Conservation (phyloP, 2,329 filamentous ascomycete species). For the Alternaria alternata region DNA sequence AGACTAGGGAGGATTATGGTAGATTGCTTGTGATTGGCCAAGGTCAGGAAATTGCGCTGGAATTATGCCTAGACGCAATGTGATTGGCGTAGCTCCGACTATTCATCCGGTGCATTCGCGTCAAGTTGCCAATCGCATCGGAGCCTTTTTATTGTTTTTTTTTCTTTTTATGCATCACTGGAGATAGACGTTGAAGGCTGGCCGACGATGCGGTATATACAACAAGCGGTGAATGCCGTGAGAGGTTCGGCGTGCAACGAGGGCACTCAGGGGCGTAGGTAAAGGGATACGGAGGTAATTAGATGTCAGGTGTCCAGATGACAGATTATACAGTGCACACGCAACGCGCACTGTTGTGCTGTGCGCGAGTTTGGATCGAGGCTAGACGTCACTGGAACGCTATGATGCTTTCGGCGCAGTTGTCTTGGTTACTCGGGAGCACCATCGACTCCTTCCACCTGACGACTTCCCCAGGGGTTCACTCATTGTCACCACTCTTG, state of each 20-base stretch:
- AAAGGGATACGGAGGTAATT: slow-evolving; percentile 4
- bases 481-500: slow-evolving; percentile 10
- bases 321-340: slow-evolving; percentile 2
- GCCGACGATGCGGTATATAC: background rate
- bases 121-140: background rate
- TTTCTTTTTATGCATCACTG: background rate
- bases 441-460: slow-evolving; percentile 11
- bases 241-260: background rate
- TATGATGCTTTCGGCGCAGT: slow-evolving; percentile 22
- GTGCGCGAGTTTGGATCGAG: slow-evolving; percentile 10
- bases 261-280: background rate
- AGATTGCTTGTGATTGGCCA: slow-evolving; percentile 7
- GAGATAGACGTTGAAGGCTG: background rate
- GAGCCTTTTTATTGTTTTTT: background rate
- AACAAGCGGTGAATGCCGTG: background rate
- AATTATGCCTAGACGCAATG: slow-evolving; percentile 6
- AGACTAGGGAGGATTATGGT: background rate
- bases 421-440: slow-evolving; percentile 27
- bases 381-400: slow-evolving; percentile 26
- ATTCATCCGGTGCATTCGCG: slow-evolving; percentile 4
- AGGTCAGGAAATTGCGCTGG: slow-evolving; percentile 9
- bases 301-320: slow-evolving; percentile 4
- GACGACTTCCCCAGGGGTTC: slow-evolving; percentile 18
- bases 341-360: slow-evolving; percentile 15
- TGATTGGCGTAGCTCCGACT: slow-evolving; percentile 11